Percentiles rank a stretch among this genome's conserved stretches.
Conservation (phyloP, 768 basidiomycete genomes). For the Psilocybe tampanensis region DNA sequence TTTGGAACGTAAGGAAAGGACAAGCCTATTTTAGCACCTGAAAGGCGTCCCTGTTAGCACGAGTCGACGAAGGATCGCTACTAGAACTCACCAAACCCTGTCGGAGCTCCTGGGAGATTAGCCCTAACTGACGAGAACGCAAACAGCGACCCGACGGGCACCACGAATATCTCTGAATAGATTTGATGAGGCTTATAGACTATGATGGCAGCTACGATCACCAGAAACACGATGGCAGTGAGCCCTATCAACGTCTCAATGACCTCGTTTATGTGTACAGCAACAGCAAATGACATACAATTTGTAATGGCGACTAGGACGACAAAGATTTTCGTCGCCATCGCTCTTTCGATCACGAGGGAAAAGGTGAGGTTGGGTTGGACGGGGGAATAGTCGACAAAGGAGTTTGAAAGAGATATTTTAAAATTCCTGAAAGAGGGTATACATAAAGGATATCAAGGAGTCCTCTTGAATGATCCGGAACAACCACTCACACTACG, state of each 20-base stretch:
- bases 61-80: background rate
- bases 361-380: background rate
- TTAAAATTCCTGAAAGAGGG: conserved; percentile 5
- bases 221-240: conserved; percentile 7
- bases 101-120: conserved; percentile 24
- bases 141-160: conserved; percentile 23
- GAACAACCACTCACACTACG: conserved; percentile 15
- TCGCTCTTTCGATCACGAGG: conserved; percentile 7
- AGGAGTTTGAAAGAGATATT: background rate
- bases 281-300: conserved; percentile 1
- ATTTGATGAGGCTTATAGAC: conserved; percentile 11
- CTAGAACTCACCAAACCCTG: conserved; percentile 25
- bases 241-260: conserved; percentile 3
- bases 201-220: conserved; percentile 6
- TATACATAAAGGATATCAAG: background rate
- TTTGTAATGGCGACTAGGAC: conserved; percentile 13
- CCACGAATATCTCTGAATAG: conserved; percentile 22
- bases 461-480: no score
- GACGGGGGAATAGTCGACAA: background rate
- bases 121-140: conserved; percentile 25
- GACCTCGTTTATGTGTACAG: background rate
- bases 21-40: conserved; percentile 13
- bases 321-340: conserved; percentile 8
- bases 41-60: background rate
- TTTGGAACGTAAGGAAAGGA: no score